phyloP scores from a whole-genome alignment of 441 rosid species.

The Melastoma candidum region DNA sequence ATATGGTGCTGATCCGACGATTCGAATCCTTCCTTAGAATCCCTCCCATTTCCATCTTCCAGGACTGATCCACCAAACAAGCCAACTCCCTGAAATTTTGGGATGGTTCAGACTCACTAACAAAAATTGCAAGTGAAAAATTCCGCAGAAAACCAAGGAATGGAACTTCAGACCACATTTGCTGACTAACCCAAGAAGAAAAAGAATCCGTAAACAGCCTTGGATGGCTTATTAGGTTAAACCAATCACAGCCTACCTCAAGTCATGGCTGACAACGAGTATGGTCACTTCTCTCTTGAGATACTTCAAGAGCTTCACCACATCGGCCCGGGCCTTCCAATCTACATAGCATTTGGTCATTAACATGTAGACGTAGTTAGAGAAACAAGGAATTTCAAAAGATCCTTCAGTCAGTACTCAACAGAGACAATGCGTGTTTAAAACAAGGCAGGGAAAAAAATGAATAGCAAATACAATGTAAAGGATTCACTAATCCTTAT shows the following conservation, averaged over 20 bases:
- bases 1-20: too few relatives aligned
- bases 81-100: slow-evolving; percentile 50
- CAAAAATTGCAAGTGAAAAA: too few relatives aligned
- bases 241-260: slow-evolving; percentile 40
- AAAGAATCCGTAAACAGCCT: neutral
- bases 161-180: neutral
- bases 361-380: neutral
- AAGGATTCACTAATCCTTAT: too few relatives aligned
- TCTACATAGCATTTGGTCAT: slow-evolving; percentile 25
- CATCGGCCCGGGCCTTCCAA: slow-evolving; percentile 92
- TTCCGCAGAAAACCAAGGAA: neutral
- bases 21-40: slow-evolving; percentile 40
- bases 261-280: slow-evolving; percentile 90
- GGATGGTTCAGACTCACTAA: too few relatives aligned
- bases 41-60: slow-evolving; percentile 95
- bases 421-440: too few relatives aligned
- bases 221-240: neutral
- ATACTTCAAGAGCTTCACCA: slow-evolving; percentile 72
- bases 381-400: too few relatives aligned
- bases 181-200: neutral
- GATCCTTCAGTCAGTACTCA: too few relatives aligned
- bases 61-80: slow-evolving; percentile 64
- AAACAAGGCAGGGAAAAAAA: too few relatives aligned
- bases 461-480: too few relatives aligned
- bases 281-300: slow-evolving; percentile 74